Percentiles rank a stretch among this genome's conserved stretches.
Conservation (phyloP, 2,329 filamentous ascomycete species). For the Nigrospora osmanthi region DNA sequence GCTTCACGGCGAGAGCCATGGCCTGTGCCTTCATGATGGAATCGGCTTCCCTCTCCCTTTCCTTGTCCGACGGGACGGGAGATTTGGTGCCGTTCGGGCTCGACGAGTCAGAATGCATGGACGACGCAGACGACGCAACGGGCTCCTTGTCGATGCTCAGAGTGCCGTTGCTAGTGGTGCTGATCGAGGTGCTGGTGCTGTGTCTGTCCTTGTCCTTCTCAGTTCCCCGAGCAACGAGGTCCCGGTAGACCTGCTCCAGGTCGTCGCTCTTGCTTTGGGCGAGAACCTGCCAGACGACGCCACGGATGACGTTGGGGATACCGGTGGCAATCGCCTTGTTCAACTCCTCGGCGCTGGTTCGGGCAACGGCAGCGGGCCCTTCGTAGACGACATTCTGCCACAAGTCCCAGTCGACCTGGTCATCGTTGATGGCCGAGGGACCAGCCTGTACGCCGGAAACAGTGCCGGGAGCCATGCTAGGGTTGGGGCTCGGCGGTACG, state of each 20-base stretch:
- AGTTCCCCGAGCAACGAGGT: slow-evolving; percentile 71
- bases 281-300: slow-evolving; percentile 98
- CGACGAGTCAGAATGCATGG: slow-evolving; percentile 72
- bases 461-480: slow-evolving; percentile 73
- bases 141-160: slow-evolving; percentile 58
- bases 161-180: slow-evolving; percentile 44
- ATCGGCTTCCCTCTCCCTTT: slow-evolving; percentile 54
- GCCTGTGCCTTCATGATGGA: slow-evolving; percentile 58
- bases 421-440: slow-evolving; percentile 61
- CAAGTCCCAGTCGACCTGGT: slow-evolving; percentile 93
- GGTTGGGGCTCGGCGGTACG: slow-evolving; percentile 58
- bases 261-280: slow-evolving; percentile 93
- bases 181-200: slow-evolving; percentile 44
- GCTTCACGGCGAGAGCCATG: slow-evolving; percentile 56
- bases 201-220: slow-evolving; percentile 66
- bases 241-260: slow-evolving; percentile 77
- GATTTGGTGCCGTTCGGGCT: slow-evolving; percentile 44
- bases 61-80: slow-evolving; percentile 51
- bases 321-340: slow-evolving; percentile 87
- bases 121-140: slow-evolving; percentile 72
- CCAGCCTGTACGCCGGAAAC: slow-evolving; percentile 73
- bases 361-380: slow-evolving; percentile 79
- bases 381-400: slow-evolving; percentile 97
- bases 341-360: slow-evolving; percentile 81
- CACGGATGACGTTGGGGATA: slow-evolving; percentile 89